Conservation (phyloP, 768 basidiomycete genomes). For the Russula ochroleuca region DNA sequence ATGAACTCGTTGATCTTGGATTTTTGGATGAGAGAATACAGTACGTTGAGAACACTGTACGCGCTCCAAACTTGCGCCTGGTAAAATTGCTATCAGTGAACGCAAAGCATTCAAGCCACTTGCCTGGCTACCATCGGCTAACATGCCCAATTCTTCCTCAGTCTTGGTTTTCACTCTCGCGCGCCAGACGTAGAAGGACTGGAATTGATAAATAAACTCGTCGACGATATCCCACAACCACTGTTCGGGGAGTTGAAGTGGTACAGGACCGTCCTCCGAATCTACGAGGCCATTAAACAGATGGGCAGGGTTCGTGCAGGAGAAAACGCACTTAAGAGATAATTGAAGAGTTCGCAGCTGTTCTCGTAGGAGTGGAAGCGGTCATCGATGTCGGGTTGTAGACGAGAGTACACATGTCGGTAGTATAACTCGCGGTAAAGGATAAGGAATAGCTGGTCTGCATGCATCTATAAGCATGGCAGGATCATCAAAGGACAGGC, state of each 20-base stretch:
- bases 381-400: constrained; percentile 94
- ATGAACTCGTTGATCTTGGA: constrained; percentile 93
- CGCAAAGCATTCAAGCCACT: constrained; percentile 6
- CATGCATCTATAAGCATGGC: neutral
- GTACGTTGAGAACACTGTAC: constrained; percentile 95
- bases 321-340: constrained; percentile 72
- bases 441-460: constrained; percentile 92
- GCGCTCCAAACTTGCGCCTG: constrained; percentile 85
- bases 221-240: constrained; percentile 99
- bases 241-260: constrained; percentile 91
- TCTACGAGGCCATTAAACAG: constrained; percentile 45
- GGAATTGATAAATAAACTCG: constrained; percentile 98
- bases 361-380: constrained; percentile 98
- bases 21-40: constrained; percentile 98
- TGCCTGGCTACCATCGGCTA: constrained; percentile 69
- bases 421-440: constrained; percentile 96
- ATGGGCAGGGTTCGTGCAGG: neutral
- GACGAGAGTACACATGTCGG: constrained; percentile 91
- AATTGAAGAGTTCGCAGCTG: constrained; percentile 98
- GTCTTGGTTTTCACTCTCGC: constrained; percentile 79
- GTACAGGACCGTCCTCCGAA: constrained; percentile 81
- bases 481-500: neutral
- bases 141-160: constrained; percentile 81
- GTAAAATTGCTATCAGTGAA: neutral
- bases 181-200: constrained; percentile 91